phyloP scores from a whole-genome alignment of 2,329 filamentous ascomycete genomes.

The Coccinonectria pachysandricola region DNA sequence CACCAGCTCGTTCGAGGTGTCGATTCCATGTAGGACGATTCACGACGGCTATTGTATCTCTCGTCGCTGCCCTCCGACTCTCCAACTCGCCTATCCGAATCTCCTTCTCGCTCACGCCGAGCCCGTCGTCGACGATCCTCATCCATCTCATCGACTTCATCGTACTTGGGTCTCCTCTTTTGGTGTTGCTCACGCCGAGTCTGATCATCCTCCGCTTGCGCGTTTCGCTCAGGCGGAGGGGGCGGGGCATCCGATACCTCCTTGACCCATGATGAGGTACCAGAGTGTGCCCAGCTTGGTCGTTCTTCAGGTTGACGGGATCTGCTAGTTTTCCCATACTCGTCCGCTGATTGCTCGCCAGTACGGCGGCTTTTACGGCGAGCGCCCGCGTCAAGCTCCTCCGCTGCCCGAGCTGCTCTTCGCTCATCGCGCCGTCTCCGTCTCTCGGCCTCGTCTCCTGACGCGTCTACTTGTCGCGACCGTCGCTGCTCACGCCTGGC shows the following conservation, averaged over 20 bases:
- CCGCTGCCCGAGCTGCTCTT: slow-evolving; percentile 32
- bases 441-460: slow-evolving; percentile 45
- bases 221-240: too few species aligned
- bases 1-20: slow-evolving; percentile 49
- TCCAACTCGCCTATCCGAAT: slow-evolving; percentile 18
- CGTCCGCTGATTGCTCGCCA: slow-evolving; percentile 31
- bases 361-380: slow-evolving; percentile 22
- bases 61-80: slow-evolving; percentile 36
- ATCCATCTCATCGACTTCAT: slow-evolving; percentile 32
- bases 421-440: slow-evolving; percentile 43
- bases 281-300: slow-evolving; percentile 49
- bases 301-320: slow-evolving; percentile 25
- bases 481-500: slow-evolving; percentile 41
- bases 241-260: slow-evolving; percentile 53
- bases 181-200: slow-evolving; percentile 37
- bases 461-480: slow-evolving; percentile 32
- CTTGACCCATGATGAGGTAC: slow-evolving; percentile 57
- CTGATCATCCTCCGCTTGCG: slow-evolving; percentile 28
- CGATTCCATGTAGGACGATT: slow-evolving; percentile 32
- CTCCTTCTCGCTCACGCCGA: slow-evolving; percentile 24
- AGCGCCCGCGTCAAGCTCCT: slow-evolving; percentile 23
- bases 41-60: slow-evolving; percentile 30
- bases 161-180: too few species aligned
- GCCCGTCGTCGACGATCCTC: slow-evolving; percentile 33
- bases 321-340: slow-evolving; percentile 35